phyloP scores from a whole-genome alignment of 2,329 filamentous ascomycete species.

The Penicillium crustosum region DNA sequence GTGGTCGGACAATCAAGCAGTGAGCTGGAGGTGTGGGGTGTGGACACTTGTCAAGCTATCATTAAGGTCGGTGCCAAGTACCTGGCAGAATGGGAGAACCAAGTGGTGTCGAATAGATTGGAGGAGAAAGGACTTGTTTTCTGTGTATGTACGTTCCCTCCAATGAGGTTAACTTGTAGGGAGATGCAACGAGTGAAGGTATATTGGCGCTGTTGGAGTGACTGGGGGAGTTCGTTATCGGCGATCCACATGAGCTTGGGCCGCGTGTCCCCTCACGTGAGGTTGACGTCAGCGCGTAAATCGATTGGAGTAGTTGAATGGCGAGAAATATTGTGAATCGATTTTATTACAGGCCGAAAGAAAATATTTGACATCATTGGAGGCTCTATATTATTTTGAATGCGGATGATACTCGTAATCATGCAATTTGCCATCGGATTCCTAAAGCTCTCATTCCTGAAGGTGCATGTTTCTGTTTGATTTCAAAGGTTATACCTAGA shows the following conservation, averaged over 20 bases:
- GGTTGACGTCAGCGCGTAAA: conserved; percentile 17
- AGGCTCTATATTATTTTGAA: too few species aligned
- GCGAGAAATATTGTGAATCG: background rate
- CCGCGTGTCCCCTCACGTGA: conserved; percentile 29
- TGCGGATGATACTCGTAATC: background rate
- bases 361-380: too few species aligned
- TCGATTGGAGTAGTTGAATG: background rate
- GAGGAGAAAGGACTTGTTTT: background rate
- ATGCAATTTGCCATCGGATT: background rate
- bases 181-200: background rate
- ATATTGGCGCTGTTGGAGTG: conserved; percentile 9
- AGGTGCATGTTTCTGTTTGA: background rate
- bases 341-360: background rate
- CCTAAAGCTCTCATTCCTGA: background rate
- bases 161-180: background rate
- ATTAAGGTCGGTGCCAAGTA: background rate
- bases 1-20: conserved; percentile 2
- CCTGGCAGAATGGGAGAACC: background rate
- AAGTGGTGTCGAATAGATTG: background rate
- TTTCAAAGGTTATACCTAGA: background rate
- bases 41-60: conserved; percentile 9
- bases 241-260: conserved; percentile 22
- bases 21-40: background rate
- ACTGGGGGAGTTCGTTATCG: conserved; percentile 18
- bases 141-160: background rate